These are phyloP conservation scores for Ceriops zippeliana DNA, from an alignment of 345 rosid species.

Conservation along the genomic window DNA sequence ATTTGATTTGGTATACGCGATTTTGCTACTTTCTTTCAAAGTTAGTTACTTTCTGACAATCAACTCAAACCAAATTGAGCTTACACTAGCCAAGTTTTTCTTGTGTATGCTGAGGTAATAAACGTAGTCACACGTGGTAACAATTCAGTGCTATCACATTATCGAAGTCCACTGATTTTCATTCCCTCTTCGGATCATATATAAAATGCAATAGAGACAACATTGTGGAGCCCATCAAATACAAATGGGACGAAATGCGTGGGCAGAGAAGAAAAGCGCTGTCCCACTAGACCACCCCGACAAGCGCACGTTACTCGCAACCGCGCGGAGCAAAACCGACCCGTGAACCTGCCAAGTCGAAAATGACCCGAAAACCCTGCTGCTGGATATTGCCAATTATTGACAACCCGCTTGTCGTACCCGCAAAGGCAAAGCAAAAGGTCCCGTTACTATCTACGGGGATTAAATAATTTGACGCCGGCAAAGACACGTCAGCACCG, in stretches of 20 bases:
- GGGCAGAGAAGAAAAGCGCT: neutral
- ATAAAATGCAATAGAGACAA: neutral
- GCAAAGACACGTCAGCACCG: conserved; percentile 69
- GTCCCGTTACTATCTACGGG: conserved; percentile 71
- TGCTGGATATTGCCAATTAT: conserved; percentile 95
- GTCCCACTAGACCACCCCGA: neutral
- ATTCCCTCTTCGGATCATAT: neutral
- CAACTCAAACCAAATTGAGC: no score
- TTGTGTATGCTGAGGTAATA: no score
- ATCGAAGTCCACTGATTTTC: no score
- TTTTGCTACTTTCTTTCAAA: no score
- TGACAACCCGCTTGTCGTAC: conserved; percentile 76
- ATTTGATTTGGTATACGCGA: no score
- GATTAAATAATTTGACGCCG: conserved; percentile 85
- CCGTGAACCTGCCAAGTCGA: conserved; percentile 61
- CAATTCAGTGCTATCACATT: no score
- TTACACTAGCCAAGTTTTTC: no score
- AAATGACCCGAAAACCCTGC: conserved; percentile 89
- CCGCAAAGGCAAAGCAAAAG: conserved; percentile 95
- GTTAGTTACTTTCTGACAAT: no score
- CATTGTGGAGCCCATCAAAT: no score
- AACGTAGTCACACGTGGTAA: no score
- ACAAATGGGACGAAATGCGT: neutral
- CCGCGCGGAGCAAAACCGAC: conserved; percentile 89
- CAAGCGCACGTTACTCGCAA: conserved; percentile 34